phyloP scores from a whole-genome alignment of 352 stramenopile species.

The Phytophthora ramorum region DNA sequence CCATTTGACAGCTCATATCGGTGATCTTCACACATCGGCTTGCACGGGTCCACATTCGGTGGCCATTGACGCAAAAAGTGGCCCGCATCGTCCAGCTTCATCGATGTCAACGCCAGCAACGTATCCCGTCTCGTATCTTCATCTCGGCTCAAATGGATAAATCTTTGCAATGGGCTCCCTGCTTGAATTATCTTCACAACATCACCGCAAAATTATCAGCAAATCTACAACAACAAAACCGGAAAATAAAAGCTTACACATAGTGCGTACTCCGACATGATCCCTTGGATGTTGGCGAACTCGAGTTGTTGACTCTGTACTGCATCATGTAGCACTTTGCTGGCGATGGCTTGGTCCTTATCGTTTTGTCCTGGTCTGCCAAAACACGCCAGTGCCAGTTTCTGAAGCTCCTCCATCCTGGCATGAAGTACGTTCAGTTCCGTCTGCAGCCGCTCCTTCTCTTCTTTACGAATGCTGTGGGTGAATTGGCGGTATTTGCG shows the following conservation, averaged over 20 bases:
- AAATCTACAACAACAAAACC: not conserved
- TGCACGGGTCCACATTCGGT: constrained; percentile 39
- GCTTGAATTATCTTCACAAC: constrained; percentile 39
- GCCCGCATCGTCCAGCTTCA: constrained; percentile 39
- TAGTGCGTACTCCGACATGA: constrained; percentile 51
- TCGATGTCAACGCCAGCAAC: constrained; percentile 28
- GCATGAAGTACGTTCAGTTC: constrained; percentile 29
- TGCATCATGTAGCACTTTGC: constrained; percentile 42
- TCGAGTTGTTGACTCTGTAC: constrained; percentile 45
- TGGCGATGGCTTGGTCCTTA: constrained; percentile 33
- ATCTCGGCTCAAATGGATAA: constrained; percentile 34
- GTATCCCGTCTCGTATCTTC: constrained; percentile 16
- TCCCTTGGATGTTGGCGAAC: constrained; percentile 47
- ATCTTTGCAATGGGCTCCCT: constrained; percentile 40
- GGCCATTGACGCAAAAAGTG: constrained; percentile 38
- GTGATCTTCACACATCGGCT: constrained; percentile 40
- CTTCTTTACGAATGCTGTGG: constrained; percentile 46
- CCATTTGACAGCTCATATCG: constrained; percentile 35
- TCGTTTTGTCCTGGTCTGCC: constrained; percentile 31
- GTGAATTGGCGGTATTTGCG: constrained; percentile 45
- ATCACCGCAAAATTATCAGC: not conserved
- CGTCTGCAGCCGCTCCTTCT: constrained; percentile 38
- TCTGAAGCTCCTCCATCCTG: constrained; percentile 35
- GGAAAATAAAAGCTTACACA: constrained; percentile 27
- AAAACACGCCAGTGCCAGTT: constrained; percentile 29